A percentile compares a stretch with the other conserved stretches of the same genome.
Evolutionary conservation across 257 asterid species (phyloP).

Genomic region (Solanum chaucha): DNA sequence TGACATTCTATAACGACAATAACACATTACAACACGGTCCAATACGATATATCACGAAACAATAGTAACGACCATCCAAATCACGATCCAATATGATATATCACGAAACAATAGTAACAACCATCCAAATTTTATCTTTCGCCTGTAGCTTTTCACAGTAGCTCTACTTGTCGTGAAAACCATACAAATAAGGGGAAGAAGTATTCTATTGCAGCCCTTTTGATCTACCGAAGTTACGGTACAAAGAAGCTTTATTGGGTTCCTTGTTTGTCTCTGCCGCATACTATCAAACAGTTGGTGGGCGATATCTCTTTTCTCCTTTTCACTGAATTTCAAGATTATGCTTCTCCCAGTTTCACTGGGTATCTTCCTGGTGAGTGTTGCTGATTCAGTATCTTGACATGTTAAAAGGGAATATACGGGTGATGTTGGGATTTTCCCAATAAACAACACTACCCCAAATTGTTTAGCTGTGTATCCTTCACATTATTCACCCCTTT

Average conservation of each 20-base stretch:
- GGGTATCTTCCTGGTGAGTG: background rate
- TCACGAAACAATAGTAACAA: no score
- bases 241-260: background rate
- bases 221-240: background rate
- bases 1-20: no score
- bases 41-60: no score
- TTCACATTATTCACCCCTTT: background rate
- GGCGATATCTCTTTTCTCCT: background rate
- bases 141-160: no score
- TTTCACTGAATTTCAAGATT: background rate
- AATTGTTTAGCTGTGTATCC: background rate
- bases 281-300: background rate
- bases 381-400: background rate
- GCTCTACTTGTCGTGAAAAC: no score
- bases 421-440: background rate
- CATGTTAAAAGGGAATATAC: background rate
- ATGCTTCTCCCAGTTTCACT: background rate
- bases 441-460: background rate
- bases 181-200: no score
- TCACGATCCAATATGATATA: no score
- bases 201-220: no score
- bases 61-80: no score
- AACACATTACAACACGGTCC: no score
- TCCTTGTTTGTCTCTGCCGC: background rate
- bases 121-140: no score